Conservation (phyloP, 129 eudicot genomes). For the Tagetes erecta region DNA sequence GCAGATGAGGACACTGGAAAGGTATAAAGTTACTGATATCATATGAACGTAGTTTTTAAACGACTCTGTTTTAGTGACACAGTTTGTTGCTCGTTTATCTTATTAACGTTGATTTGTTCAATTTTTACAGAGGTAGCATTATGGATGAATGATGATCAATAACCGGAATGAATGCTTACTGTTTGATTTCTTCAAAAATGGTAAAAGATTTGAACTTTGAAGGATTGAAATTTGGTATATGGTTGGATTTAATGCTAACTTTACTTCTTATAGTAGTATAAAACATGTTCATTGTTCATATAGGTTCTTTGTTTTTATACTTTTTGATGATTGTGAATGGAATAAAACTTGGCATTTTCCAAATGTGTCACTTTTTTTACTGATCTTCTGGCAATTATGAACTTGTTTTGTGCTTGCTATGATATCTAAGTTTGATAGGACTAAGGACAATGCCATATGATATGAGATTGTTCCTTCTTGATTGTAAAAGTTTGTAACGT, state of each 20-base stretch:
- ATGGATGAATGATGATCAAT: conserved; percentile 28
- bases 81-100: too few species aligned
- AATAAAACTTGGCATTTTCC: conserved; percentile 25
- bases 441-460: conserved; percentile 3
- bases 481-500: background rate
- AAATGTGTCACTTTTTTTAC: background rate
- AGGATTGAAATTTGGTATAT: conserved; percentile 29
- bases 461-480: background rate
- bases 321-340: conserved; percentile 21
- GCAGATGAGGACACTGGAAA: conserved; percentile 45
- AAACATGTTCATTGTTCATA: conserved; percentile 38
- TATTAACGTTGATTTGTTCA: background rate
- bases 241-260: conserved; percentile 33
- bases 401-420: background rate
- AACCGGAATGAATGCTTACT: conserved; percentile 16
- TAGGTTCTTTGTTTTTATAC: conserved; percentile 6
- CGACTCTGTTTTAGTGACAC: too few species aligned
- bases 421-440: background rate
- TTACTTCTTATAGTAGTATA: conserved; percentile 21
- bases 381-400: background rate
- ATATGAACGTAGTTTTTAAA: too few species aligned
- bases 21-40: conserved; percentile 10
- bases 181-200: conserved; percentile 5
- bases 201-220: conserved; percentile 9
- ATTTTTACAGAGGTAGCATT: conserved; percentile 37